Evolutionary conservation across 2,329 filamentous ascomycete genomes (phyloP), one percentile per base, ranked within the genome.

Genomic region (Cordyceps javanica): DNA sequence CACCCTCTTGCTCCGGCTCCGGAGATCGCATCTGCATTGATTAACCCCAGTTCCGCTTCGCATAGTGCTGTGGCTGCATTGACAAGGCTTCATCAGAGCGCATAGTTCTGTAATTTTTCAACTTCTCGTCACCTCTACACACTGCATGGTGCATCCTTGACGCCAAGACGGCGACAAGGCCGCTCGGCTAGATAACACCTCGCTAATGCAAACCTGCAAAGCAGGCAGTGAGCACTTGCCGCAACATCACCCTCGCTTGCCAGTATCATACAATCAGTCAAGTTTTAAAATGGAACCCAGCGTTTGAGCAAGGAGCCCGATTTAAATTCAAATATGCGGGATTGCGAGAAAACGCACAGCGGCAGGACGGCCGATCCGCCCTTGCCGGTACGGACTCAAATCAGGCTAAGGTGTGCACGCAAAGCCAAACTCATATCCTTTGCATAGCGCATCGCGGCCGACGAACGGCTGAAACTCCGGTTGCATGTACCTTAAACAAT

Each of bases 21-120:
- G 53, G 54, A 41, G 54, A 56, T 56, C 54, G 34, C 41, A 41
- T 56, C 25, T 41, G 44, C 54, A 56, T 56, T 11, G 14, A 23
- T 49, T 25, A 9, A 25, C 19, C 44, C 44, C 26, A 41, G 51
- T 39, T 28, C 50, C 44, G 16, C 25, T 32, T 10, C 11, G 6
- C 26, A 56, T 32, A 28, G 23, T 53, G 36, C n/a, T 23, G 49
- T 51, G 50, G 51, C 26, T 45, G 51, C 21, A 45, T 36, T 14
- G 4, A 21, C 10, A 11, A 55, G 41, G 14, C 38, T 42, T 48
- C 30, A n/a, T n/a, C 42, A 21, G 38, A 34, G 11, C 25, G 26
- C 44, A 48, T n/a, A 19, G 51, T 32, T 34, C 13, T n/a, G 38
- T 32, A 10, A 44, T 36, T 30, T 54, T n/a, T 6, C 25, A 44